These are phyloP conservation scores for Jatropha podagrica DNA, from an alignment of 441 rosid species.

Conservation along the genomic window DNA sequence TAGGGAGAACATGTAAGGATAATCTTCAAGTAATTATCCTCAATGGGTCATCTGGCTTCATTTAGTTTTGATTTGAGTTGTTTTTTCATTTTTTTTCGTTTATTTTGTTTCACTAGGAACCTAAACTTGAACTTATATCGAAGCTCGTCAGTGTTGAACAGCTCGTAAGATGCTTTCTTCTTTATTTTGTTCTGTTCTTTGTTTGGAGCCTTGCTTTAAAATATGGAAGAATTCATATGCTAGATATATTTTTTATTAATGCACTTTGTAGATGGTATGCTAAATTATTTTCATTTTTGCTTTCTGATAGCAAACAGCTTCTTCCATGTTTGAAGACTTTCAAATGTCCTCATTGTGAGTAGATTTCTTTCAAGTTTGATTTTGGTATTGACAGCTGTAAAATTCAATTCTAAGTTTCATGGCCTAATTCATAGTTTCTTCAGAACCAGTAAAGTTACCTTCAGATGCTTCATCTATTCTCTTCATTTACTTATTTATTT, in stretches of 20 bases:
- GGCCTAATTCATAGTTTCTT: background rate
- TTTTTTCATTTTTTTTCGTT: slow-evolving; percentile 1
- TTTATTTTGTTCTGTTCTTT: background rate
- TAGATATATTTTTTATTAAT: background rate
- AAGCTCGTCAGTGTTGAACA: slow-evolving; percentile 46
- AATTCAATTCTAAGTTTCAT: background rate
- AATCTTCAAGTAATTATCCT: slow-evolving; percentile 6
- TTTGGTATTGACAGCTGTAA: background rate
- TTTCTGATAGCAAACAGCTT: slow-evolving; percentile 35
- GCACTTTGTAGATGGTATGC: background rate
- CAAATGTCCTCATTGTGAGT: slow-evolving; percentile 67
- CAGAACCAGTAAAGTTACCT: background rate
- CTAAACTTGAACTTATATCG: slow-evolving; percentile 71
- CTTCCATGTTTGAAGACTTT: slow-evolving; percentile 59
- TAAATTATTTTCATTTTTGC: background rate
- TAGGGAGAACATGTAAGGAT: slow-evolving; percentile 54
- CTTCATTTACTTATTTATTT: background rate
- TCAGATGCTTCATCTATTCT: slow-evolving; percentile 9
- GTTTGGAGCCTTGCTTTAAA: background rate
- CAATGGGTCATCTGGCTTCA: background rate
- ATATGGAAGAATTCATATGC: background rate
- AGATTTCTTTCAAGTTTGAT: slow-evolving; percentile 10
- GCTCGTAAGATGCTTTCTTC: slow-evolving; percentile 43
- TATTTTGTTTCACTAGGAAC: slow-evolving; percentile 48
- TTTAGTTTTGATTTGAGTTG: slow-evolving; percentile 24